A percentile compares a stretch with the other conserved stretches of the same genome.
Evolutionary conservation across 2,329 filamentous ascomycete species (phyloP).

Genomic region (Aureobasidium uvarum): DNA sequence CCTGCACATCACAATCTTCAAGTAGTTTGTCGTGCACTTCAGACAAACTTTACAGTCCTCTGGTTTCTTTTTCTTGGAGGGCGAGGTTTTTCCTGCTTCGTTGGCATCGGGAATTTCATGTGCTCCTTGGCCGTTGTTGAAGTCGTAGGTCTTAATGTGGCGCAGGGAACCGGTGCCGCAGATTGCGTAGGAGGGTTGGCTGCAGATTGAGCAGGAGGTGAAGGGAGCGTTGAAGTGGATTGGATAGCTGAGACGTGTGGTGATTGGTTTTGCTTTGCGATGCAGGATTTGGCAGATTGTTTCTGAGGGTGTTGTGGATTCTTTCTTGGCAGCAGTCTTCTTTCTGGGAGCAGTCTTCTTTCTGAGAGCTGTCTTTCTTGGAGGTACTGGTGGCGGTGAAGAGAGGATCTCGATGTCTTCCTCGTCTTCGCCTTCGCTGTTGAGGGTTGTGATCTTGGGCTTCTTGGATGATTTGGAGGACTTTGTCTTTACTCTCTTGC

Average conservation of each 20-base stretch:
- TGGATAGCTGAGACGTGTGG: slow-evolving; percentile 44
- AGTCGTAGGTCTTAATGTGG: slow-evolving; percentile 61
- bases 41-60: slow-evolving; percentile 42
- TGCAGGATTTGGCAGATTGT: neutral
- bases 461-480: neutral
- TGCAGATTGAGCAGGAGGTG: slow-evolving; percentile 44
- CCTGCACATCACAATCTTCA: slow-evolving; percentile 41
- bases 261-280: slow-evolving; percentile 30
- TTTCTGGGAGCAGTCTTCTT: neutral
- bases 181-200: slow-evolving; percentile 81
- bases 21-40: slow-evolving; percentile 39
- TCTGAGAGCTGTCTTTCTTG: neutral
- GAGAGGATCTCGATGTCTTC: neutral
- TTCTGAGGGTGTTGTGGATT: neutral
- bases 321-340: neutral
- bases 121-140: neutral
- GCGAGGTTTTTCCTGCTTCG: neutral
- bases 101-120: neutral
- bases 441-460: neutral
- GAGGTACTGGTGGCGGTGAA: neutral
- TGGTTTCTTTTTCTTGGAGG: neutral
- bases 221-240: slow-evolving; percentile 41
- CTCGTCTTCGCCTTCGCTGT: neutral
- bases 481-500: neutral
- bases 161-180: slow-evolving; percentile 77